Conservation (phyloP, 2,329 filamentous ascomycete genomes). For the Tricladium varicosporioides region DNA sequence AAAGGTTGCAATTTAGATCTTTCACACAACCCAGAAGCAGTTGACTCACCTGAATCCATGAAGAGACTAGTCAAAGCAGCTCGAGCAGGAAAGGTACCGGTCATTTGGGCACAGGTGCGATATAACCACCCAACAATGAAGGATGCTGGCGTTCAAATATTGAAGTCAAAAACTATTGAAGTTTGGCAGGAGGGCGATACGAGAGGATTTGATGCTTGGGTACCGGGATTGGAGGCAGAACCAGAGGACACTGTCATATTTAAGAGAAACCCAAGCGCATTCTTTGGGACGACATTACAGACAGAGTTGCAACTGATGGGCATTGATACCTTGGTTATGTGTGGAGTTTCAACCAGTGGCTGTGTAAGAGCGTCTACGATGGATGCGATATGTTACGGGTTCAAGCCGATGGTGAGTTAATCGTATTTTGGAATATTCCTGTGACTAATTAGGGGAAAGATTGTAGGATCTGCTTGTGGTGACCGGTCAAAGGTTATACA, state of each 20-base stretch:
- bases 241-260: slow-evolving; percentile 37
- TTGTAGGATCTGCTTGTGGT: slow-evolving; percentile 45
- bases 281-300: slow-evolving; percentile 45
- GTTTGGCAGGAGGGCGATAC: slow-evolving; percentile 42
- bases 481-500: slow-evolving; percentile 44
- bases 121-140: slow-evolving; percentile 43
- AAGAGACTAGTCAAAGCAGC: slow-evolving; percentile 40
- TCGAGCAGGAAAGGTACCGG: slow-evolving; percentile 37
- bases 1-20: slow-evolving; percentile 41
- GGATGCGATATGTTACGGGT: slow-evolving; percentile 44
- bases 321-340: slow-evolving; percentile 45
- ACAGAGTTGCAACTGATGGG: slow-evolving; percentile 38
- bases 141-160: slow-evolving; percentile 44
- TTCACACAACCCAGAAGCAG: slow-evolving; percentile 37
- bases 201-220: slow-evolving; percentile 39
- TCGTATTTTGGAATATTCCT: neutral
- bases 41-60: slow-evolving; percentile 38
- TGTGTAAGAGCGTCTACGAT: slow-evolving; percentile 45
- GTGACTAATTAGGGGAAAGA: slow-evolving; percentile 26
- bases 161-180: slow-evolving; percentile 41
- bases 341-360: slow-evolving; percentile 46
- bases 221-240: slow-evolving; percentile 39
- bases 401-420: slow-evolving; percentile 42
- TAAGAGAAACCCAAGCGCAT: slow-evolving; percentile 45
- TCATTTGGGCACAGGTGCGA: slow-evolving; percentile 45